Evolutionary conservation across 305 asterid species (phyloP), one percentile per base, ranked within the genome.

Genomic region (Fraxinus dipetala): DNA sequence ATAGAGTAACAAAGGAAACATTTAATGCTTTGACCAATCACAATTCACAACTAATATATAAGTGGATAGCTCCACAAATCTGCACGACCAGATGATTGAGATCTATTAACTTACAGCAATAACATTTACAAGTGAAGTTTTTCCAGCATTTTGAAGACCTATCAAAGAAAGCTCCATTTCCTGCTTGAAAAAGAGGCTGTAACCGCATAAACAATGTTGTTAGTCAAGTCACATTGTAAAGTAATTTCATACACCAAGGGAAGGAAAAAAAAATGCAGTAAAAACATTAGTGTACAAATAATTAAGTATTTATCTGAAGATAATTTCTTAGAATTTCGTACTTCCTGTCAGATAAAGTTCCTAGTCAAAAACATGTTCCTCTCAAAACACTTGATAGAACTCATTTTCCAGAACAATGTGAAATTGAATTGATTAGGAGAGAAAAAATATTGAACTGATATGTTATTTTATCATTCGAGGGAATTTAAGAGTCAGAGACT

Each of bases 161-260:
- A 96, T 95, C 76, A 95, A 88, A 86, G 99, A 95, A 80, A 95
- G 95, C 91, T 95, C 99, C 98, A 95, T 95, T 91, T 95, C 98
- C 91, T 95, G 99, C 97, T 95, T 95, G 93, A 95, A 95, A 84
- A 95, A 95, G 67, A 94, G 95, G 93, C 98, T 95, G 94, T 76
- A 87, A 51, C 70, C 54, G 78, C 35, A 79, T 61, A 79, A 81
- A 45, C 24, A 22, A 61, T 31, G 14, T 26, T 38, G 78, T 75
- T 31, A 87, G 75, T 72, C 51, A 40, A 72, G 20, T 38, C 32
- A 79, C 26, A 51, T 10, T 67, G 36, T 1, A 48, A 78, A 74
- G 48, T 26, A 63, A 63, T 63, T 24, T 63, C 5, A 26, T 24
- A 5, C 20, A 51, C 22, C 63, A 51, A 22, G 31, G 72, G 72